Conservation (phyloP, 495 filamentous ascomycete genomes). For the Xylaria palmicola region DNA sequence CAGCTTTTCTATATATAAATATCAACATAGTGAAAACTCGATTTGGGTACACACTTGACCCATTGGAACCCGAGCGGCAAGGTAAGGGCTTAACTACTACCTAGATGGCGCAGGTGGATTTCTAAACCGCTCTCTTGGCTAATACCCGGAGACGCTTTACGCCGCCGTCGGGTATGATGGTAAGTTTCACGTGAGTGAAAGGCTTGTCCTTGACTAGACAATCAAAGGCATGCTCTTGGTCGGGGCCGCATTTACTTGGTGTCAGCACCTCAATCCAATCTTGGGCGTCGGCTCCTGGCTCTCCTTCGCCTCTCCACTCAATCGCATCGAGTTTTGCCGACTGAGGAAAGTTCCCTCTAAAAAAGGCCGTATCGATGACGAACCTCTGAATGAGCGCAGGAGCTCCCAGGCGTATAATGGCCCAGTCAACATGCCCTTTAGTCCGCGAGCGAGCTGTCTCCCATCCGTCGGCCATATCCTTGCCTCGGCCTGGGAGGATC, state of each 20-base stretch:
- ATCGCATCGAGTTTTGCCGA: slow-evolving; percentile 69
- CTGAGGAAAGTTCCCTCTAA: slow-evolving; percentile 86
- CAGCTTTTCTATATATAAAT: too few species aligned
- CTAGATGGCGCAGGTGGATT: too few species aligned
- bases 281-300: slow-evolving; percentile 57
- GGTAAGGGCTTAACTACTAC: neutral
- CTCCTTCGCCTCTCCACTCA: slow-evolving; percentile 51
- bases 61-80: too few species aligned
- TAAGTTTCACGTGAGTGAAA: slow-evolving; percentile 82
- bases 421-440: slow-evolving; percentile 82
- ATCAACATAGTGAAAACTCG: too few species aligned
- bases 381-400: slow-evolving; percentile 68
- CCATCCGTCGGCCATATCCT: slow-evolving; percentile 95
- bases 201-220: slow-evolving; percentile 50
- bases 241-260: slow-evolving; percentile 69
- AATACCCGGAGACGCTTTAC: slow-evolving; percentile 84
- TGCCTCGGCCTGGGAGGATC: slow-evolving; percentile 78
- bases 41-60: neutral
- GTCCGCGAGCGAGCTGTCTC: slow-evolving; percentile 80
- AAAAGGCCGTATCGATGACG: slow-evolving; percentile 85
- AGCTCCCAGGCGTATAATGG: slow-evolving; percentile 73
- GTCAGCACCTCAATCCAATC: slow-evolving; percentile 70
- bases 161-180: slow-evolving; percentile 89
- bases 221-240: slow-evolving; percentile 76
- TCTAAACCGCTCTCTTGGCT: slow-evolving; percentile 59